Percentiles rank a stretch among this genome's conserved stretches.
phyloP scores from a whole-genome alignment of 1,284 basidiomycete species.

The Earliella scabrosa region DNA sequence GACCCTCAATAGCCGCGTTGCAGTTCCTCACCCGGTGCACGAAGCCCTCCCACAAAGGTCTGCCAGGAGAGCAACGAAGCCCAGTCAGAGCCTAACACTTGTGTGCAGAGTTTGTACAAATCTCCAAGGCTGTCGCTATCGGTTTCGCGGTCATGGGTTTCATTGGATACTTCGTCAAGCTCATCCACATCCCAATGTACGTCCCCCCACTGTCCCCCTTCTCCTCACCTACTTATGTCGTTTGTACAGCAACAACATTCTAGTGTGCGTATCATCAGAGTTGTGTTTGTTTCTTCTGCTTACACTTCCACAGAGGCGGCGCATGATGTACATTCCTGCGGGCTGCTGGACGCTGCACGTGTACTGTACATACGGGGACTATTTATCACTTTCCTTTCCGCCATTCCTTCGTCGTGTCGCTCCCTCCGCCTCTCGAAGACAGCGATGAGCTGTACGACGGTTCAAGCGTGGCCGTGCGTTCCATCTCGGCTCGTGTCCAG shows the following conservation, averaged over 20 bases:
- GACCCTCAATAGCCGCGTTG: neutral
- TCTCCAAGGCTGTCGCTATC: conserved; percentile 92
- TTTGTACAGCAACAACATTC: conserved; percentile 82
- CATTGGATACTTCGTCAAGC: conserved; percentile 95
- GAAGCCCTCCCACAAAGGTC: conserved; percentile 96
- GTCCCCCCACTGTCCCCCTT: conserved; percentile 38
- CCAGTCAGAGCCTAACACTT: neutral
- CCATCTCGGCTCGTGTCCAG: neutral
- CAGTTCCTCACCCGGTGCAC: conserved; percentile 98
- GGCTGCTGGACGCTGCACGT: conserved; percentile 15
- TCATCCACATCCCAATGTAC: conserved; percentile 96
- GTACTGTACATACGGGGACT: conserved; percentile 30
- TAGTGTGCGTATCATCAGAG: conserved; percentile 72
- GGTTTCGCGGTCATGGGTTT: conserved; percentile 98
- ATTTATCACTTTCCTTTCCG: conserved; percentile 19
- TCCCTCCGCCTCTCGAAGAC: neutral
- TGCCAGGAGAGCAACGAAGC: neutral
- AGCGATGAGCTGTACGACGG: too few relatives aligned
- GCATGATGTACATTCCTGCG: conserved; percentile 44
- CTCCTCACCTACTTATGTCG: conserved; percentile 27
- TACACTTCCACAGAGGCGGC: conserved; percentile 47
- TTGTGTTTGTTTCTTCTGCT: neutral
- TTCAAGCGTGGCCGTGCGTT: too few relatives aligned
- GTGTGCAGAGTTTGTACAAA: conserved; percentile 83
- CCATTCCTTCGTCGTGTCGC: neutral